These are phyloP conservation scores for Dendrothele bispora DNA, from an alignment of 768 basidiomycete genomes.

Conservation along the genomic window DNA sequence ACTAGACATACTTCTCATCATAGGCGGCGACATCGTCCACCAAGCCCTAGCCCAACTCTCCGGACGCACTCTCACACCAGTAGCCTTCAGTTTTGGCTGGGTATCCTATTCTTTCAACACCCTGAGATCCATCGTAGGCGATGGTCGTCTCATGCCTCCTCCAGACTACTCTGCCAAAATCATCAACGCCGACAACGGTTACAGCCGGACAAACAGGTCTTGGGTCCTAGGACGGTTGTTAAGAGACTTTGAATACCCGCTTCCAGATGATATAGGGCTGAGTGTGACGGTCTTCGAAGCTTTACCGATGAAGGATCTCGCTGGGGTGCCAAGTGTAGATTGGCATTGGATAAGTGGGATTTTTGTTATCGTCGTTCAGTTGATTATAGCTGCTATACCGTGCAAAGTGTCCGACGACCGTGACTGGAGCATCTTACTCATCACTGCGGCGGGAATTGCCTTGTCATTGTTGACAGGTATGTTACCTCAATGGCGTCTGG, in stretches of 20 bases:
- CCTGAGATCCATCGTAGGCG: conserved; percentile 20
- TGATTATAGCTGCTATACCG: conserved; percentile 27
- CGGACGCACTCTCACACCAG: conserved; percentile 20
- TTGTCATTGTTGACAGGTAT: conserved; percentile 21
- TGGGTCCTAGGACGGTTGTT: conserved; percentile 30
- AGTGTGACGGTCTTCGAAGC: conserved; percentile 20
- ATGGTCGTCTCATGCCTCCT: conserved; percentile 24
- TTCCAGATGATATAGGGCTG: conserved; percentile 12
- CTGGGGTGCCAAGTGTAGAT: conserved; percentile 23
- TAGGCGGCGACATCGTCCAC: conserved; percentile 32
- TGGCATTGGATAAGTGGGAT: conserved; percentile 26
- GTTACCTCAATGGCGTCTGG: conserved; percentile 28
- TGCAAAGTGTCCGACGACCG: conserved; percentile 17
- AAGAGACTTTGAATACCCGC: conserved; percentile 21
- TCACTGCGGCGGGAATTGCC: conserved; percentile 25
- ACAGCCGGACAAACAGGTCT: conserved; percentile 20
- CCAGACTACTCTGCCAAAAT: conserved; percentile 20
- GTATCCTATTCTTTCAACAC: conserved; percentile 28
- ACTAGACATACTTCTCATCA: conserved; percentile 25
- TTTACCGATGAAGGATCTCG: conserved; percentile 2
- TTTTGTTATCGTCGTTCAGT: conserved; percentile 22
- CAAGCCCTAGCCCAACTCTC: conserved; percentile 26
- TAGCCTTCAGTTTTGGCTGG: conserved; percentile 34
- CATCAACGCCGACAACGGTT: conserved; percentile 20
- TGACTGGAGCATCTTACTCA: conserved; percentile 27